A percentile compares a stretch with the other conserved stretches of the same genome.
phyloP scores from a whole-genome alignment of 306 rosid species.

The Castanea sativa region DNA sequence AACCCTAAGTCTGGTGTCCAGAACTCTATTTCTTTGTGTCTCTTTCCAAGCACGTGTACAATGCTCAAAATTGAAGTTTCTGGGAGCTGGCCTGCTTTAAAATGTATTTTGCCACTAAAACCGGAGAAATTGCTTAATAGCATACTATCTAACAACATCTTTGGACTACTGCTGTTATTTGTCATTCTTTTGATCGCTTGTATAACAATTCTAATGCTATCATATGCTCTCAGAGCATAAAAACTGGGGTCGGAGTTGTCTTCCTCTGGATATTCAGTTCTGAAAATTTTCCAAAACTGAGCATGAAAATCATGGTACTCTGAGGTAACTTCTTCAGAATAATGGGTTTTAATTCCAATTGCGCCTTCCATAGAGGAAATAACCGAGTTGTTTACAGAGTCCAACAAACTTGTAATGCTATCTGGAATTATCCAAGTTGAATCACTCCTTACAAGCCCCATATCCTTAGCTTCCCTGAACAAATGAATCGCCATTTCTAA shows the following conservation, averaged over 20 bases:
- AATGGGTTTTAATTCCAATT: constrained; percentile 61
- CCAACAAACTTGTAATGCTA: constrained; percentile 44
- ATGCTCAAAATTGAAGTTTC: constrained; percentile 37
- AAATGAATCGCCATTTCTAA: constrained; percentile 47
- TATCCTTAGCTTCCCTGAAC: constrained; percentile 51
- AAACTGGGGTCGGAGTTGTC: constrained; percentile 48
- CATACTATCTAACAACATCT: constrained; percentile 18
- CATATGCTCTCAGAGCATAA: constrained; percentile 62
- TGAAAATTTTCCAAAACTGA: constrained; percentile 35
- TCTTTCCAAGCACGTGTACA: constrained; percentile 44
- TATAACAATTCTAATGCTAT: constrained; percentile 45
- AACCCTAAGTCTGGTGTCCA: constrained; percentile 52
- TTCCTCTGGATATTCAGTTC: constrained; percentile 35
- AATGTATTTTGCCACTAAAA: constrained; percentile 59
- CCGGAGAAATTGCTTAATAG: constrained; percentile 44
- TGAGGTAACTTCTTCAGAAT: constrained; percentile 25
- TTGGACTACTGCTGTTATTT: constrained; percentile 4
- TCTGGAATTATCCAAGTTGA: constrained; percentile 71
- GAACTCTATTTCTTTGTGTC: constrained; percentile 48
- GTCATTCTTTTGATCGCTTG: constrained; percentile 41
- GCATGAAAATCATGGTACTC: constrained; percentile 31
- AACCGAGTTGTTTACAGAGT: constrained; percentile 36
- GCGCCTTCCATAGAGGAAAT: constrained; percentile 65
- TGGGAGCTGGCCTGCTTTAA: constrained; percentile 36
- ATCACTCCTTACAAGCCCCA: constrained; percentile 45